These are phyloP conservation scores for Penicillium decumbens DNA, from an alignment of 2,329 filamentous ascomycete species.

Conservation along the genomic window DNA sequence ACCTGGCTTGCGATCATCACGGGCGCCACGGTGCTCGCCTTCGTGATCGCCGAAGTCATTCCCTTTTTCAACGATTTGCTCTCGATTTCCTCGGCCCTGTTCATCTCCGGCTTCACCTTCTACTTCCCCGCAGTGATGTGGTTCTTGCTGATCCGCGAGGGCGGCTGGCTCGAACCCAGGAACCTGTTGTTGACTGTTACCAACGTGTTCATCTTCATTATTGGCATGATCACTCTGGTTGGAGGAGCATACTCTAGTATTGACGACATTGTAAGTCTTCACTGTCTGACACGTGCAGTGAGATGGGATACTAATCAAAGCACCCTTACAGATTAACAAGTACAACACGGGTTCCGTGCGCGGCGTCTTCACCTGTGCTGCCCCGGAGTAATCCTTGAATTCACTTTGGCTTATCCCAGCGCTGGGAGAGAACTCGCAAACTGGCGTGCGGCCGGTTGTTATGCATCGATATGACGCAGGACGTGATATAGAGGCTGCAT, in stretches of 20 bases:
- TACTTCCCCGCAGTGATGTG: slow-evolving; percentile 51
- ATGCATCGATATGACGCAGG: slow-evolving; percentile 1
- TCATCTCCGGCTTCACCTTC: slow-evolving; percentile 86
- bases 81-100: slow-evolving; percentile 55
- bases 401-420: background rate
- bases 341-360: slow-evolving; percentile 61
- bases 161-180: slow-evolving; percentile 30
- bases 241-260: slow-evolving; percentile 69
- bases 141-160: slow-evolving; percentile 27
- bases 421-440: background rate
- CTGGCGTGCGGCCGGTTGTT: background rate
- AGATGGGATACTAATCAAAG: background rate
- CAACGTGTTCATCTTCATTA: slow-evolving; percentile 65
- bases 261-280: slow-evolving; percentile 29
- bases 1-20: slow-evolving; percentile 29
- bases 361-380: slow-evolving; percentile 64
- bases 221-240: slow-evolving; percentile 69
- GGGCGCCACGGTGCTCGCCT: slow-evolving; percentile 69
- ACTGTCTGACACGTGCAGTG: background rate
- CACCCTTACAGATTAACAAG: slow-evolving; percentile 50
- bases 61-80: slow-evolving; percentile 71
- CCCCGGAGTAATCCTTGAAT: slow-evolving; percentile 3
- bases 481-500: slow-evolving; percentile 4
- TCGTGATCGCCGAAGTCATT: slow-evolving; percentile 78
- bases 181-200: slow-evolving; percentile 51